These are phyloP conservation scores for Albatrellus sp. DNA, from an alignment of 1,284 basidiomycete genomes.

Conservation along the genomic window DNA sequence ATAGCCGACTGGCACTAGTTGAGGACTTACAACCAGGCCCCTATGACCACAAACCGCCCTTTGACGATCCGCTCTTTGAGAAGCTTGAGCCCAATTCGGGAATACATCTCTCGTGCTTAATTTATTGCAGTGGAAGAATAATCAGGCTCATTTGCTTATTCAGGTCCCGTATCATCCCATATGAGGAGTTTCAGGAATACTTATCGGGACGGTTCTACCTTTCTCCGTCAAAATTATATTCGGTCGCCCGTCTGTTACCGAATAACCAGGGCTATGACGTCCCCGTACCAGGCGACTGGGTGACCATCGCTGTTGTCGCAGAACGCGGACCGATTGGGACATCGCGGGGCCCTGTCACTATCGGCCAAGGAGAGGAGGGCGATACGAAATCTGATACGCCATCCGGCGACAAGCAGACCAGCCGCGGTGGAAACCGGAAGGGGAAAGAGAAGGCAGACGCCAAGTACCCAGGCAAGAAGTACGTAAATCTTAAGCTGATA, in stretches of 20 bases:
- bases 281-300: conserved; percentile 85
- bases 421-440: conserved; percentile 16
- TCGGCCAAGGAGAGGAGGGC: conserved; percentile 31
- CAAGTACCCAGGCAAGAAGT: conserved; percentile 60
- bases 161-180: conserved; percentile 64
- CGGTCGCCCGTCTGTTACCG: conserved; percentile 62
- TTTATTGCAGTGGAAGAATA: neutral
- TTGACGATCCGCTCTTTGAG: conserved; percentile 64
- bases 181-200: conserved; percentile 74
- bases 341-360: conserved; percentile 50
- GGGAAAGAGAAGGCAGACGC: conserved; percentile 24
- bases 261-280: conserved; percentile 82
- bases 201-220: conserved; percentile 79
- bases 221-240: conserved; percentile 81
- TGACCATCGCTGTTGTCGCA: conserved; percentile 81
- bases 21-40: conserved; percentile 72
- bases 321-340: conserved; percentile 68
- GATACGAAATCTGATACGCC: conserved; percentile 18
- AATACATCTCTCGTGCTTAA: conserved; percentile 67
- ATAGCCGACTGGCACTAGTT: conserved; percentile 59
- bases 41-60: conserved; percentile 48
- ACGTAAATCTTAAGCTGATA: conserved; percentile 77
- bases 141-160: neutral
- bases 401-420: conserved; percentile 12
- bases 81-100: conserved; percentile 80